These are phyloP conservation scores for Cyclospora cayetanensis DNA, from an alignment of 169 alveolate genomes.

Conservation along the genomic window DNA sequence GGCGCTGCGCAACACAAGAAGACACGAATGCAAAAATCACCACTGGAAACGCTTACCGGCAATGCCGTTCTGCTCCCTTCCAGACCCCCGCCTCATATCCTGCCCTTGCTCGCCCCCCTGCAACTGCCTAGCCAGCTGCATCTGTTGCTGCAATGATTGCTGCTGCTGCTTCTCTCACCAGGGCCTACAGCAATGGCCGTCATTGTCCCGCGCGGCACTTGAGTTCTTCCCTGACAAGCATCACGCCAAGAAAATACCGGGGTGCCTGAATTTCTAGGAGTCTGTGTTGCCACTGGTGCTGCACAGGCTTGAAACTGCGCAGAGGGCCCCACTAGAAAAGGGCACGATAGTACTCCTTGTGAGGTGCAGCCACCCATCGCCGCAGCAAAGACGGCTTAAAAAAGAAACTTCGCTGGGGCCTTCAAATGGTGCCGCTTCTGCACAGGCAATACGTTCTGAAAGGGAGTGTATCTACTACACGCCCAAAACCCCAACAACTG, in stretches of 20 bases:
- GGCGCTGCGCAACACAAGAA: neutral
- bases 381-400: too few species aligned
- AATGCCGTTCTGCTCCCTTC: too few species aligned
- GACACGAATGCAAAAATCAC: neutral
- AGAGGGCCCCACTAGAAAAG: neutral
- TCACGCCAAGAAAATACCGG: neutral
- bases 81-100: too few species aligned
- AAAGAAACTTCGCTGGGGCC: too few species aligned
- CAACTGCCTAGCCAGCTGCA: neutral
- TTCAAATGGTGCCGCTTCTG: too few species aligned
- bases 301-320: neutral
- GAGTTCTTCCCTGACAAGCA: conserved; percentile 77
- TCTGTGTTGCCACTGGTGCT: neutral
- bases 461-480: too few species aligned
- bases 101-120: neutral
- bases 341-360: neutral
- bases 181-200: conserved; percentile 87
- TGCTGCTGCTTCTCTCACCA: neutral
- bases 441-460: too few species aligned
- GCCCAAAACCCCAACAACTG: neutral
- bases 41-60: neutral
- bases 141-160: neutral
- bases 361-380: neutral
- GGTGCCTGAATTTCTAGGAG: neutral
- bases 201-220: conserved; percentile 81